Evolutionary conservation across 148 eudicot genomes (phyloP).

Genomic region (Chenopodium album): DNA sequence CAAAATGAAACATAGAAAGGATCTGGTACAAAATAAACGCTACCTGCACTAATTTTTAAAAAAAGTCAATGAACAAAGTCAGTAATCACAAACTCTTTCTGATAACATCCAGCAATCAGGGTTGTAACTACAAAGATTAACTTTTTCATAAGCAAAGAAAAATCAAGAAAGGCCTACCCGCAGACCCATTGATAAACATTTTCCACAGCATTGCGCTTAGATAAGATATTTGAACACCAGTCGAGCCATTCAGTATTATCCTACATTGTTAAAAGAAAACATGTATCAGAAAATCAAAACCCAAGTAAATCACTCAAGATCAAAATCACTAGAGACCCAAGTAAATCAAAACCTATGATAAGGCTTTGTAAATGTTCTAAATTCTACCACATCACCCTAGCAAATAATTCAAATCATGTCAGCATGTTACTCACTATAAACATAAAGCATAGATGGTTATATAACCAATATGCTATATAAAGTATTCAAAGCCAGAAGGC

Average conservation of each 20-base stretch:
- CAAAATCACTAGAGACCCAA: too few species aligned
- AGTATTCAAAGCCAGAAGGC: neutral
- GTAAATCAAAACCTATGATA: neutral
- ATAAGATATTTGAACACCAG: constrained; percentile 75
- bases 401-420: neutral
- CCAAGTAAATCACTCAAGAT: neutral
- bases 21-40: neutral
- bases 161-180: constrained; percentile 55
- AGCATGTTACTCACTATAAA: neutral
- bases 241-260: constrained; percentile 80
- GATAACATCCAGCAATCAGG: neutral
- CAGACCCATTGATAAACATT: constrained; percentile 95
- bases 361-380: neutral
- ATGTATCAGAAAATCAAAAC: neutral
- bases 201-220: constrained; percentile 75
- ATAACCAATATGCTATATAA: neutral
- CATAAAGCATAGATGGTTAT: neutral
- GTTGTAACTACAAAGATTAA: neutral
- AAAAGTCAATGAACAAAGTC: neutral
- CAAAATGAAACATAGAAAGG: neutral
- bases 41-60: neutral
- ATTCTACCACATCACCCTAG: neutral
- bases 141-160: neutral
- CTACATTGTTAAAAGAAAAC: constrained; percentile 32
- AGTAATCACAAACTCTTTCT: neutral